Percentiles rank a stretch among this genome's conserved stretches.
phyloP scores from a whole-genome alignment of 495 filamentous ascomycete genomes.

The Penicillium cataractarum region DNA sequence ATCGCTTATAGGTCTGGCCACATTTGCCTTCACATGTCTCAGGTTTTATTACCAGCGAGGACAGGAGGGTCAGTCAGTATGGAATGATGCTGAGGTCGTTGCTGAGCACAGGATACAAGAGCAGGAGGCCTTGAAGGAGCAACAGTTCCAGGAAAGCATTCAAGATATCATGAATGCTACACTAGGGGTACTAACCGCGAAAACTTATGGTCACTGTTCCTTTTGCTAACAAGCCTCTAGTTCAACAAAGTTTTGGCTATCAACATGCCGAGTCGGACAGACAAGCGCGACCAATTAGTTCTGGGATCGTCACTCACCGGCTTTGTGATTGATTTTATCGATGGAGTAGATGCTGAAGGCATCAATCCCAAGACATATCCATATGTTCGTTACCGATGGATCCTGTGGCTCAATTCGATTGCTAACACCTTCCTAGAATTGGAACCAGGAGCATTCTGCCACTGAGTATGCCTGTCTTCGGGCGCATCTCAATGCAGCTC shows the following conservation, averaged over 20 bases:
- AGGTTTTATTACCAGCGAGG: not conserved
- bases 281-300: constrained; percentile 62
- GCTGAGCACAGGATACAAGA: not conserved
- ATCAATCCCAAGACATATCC: not conserved
- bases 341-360: not conserved
- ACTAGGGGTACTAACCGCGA: constrained; percentile 25
- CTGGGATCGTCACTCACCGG: constrained; percentile 55
- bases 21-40: not conserved
- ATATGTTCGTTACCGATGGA: not conserved
- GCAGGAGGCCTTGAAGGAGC: not conserved
- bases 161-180: constrained; percentile 28
- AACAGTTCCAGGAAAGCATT: not conserved
- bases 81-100: too few relatives aligned
- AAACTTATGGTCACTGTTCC: not conserved
- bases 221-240: constrained; percentile 28
- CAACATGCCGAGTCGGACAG: constrained; percentile 58
- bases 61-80: too few relatives aligned
- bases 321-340: constrained; percentile 9
- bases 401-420: not conserved
- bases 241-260: constrained; percentile 47
- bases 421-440: not conserved
- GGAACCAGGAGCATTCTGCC: not conserved
- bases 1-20: not conserved
- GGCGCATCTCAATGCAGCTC: not conserved
- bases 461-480: not conserved